A percentile compares a stretch with the other conserved stretches of the same genome.
Evolutionary conservation across 2,329 filamentous ascomycete species (phyloP).

Genomic region (Ceratocystiopsis brevicomis): DNA sequence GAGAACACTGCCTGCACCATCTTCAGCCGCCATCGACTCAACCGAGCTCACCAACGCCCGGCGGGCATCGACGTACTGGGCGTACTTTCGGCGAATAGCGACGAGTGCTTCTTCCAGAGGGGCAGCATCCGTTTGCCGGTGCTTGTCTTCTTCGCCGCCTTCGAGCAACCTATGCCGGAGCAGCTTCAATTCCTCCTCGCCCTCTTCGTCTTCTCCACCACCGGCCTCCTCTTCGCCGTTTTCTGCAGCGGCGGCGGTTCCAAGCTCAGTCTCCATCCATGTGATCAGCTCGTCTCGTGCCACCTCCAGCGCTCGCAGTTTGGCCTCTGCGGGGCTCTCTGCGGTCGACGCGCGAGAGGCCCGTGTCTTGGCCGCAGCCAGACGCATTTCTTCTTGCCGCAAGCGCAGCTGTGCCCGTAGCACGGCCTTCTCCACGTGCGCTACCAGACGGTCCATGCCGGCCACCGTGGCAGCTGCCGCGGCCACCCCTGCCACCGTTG

Average conservation of each 20-base stretch:
- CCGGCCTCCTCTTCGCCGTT: conserved; percentile 26
- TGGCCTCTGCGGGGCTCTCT: conserved; percentile 15
- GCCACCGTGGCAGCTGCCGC: neutral
- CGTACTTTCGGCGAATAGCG: conserved; percentile 34
- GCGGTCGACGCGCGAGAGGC: conserved; percentile 13
- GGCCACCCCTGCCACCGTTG: neutral
- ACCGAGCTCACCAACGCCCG: conserved; percentile 23
- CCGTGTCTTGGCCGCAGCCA: conserved; percentile 26
- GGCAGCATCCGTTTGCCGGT: neutral
- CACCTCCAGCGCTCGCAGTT: conserved; percentile 32
- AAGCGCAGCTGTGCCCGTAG: conserved; percentile 38
- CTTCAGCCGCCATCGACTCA: neutral
- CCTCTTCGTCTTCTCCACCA: conserved; percentile 8
- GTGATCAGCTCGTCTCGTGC: conserved; percentile 41
- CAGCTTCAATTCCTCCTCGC: conserved; percentile 5
- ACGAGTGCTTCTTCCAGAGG: conserved; percentile 22
- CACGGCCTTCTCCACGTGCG: conserved; percentile 37
- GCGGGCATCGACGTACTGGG: conserved; percentile 30
- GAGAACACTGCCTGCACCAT: neutral
- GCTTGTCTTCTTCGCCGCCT: neutral
- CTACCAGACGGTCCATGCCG: conserved; percentile 26
- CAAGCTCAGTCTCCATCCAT: conserved; percentile 46
- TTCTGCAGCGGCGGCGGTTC: conserved; percentile 27
- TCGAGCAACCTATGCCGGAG: conserved; percentile 8
- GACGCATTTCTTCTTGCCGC: conserved; percentile 34